These are phyloP conservation scores for Globisporangium megalacanthum DNA, from an alignment of 352 stramenopile genomes.

Conservation along the genomic window DNA sequence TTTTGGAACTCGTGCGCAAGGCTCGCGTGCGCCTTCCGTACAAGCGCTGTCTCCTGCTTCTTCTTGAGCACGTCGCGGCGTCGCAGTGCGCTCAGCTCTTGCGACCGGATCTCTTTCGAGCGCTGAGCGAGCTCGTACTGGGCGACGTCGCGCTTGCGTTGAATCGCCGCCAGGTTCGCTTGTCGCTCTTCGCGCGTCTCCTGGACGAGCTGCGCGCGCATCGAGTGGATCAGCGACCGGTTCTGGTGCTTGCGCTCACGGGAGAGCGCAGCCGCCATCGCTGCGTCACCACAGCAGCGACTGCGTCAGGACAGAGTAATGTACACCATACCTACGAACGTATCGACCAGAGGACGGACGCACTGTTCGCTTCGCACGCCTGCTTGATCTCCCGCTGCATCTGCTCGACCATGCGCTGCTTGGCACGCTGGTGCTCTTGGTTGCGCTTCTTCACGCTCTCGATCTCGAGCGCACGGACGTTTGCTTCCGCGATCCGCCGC, in stretches of 20 bases:
- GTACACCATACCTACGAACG: no score
- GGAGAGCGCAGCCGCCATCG: constrained; percentile 22
- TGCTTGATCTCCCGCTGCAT: constrained; percentile 47
- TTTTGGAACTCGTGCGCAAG: constrained; percentile 52
- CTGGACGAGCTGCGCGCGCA: constrained; percentile 48
- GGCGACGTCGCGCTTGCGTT: constrained; percentile 32
- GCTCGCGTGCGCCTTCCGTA: constrained; percentile 38
- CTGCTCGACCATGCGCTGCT: constrained; percentile 45
- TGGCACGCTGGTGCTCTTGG: constrained; percentile 36
- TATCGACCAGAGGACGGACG: constrained; percentile 11
- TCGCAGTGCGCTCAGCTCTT: constrained; percentile 37
- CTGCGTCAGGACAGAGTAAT: no score
- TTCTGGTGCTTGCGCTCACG: constrained; percentile 40
- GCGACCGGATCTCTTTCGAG: constrained; percentile 45
- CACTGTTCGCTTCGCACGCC: constrained; percentile 50
- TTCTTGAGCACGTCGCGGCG: constrained; percentile 40
- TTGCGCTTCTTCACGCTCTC: constrained; percentile 59
- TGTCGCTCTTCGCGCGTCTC: constrained; percentile 41
- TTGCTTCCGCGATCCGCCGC: constrained; percentile 66
- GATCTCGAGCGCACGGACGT: constrained; percentile 53
- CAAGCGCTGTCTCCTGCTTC: constrained; percentile 43
- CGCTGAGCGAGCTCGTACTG: constrained; percentile 32
- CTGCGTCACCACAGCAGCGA: constrained; percentile 3
- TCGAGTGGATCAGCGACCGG: constrained; percentile 27
- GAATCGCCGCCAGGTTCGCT: constrained; percentile 37